Evolutionary conservation across 2,329 filamentous ascomycete species (phyloP), one percentile per base, ranked within the genome.

Genomic region (Fusarium torreyae): DNA sequence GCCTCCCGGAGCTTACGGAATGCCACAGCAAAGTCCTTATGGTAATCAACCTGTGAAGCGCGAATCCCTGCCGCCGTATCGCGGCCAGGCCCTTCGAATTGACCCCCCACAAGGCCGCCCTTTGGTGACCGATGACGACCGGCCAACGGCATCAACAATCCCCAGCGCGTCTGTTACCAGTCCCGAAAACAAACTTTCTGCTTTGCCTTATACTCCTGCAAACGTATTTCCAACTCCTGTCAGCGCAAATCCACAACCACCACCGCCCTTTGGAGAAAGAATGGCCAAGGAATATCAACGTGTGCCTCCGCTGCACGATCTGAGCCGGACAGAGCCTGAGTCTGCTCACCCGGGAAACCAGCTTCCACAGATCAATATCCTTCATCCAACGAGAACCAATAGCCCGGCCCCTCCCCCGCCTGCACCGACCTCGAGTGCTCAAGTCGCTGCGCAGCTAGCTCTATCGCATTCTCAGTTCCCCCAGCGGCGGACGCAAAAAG

Each of bases 401-500:
- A 87, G 83, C 69, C 85, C 83, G 40, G 79, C 76, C 22, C 76
- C 81, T 22, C 79, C 82, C 7, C 69, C 77, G 14, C 81, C 79
- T 39, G 76, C 78, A 39, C 74, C 77, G 34, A 78, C 78, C 38
- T 83, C 81, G 45, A 86, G 81, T 65, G 83, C 81, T 33, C 86
- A 88, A 75, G 83, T 85, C 46, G 85, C 86, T n/a, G 87, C 88
- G n/a, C 86, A 88, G 74, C 79, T 88, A 38, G 85, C 88, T 3
- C 77, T 90, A 48, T 87, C 86, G 24, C 87, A 89, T 72, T 80
- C 85, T 9, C 85, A 86, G 63, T 86, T 84, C 60, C 80, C 82
- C 3, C 73, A 75, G 43, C 74, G 78, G 73, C 81, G 85, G 63
- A 91, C 90, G 2, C 93, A 97, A 77, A 96, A 96, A 79, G 92